phyloP scores from a whole-genome alignment of 73 alveolate species.

The Tetrahymena borealis region DNA sequence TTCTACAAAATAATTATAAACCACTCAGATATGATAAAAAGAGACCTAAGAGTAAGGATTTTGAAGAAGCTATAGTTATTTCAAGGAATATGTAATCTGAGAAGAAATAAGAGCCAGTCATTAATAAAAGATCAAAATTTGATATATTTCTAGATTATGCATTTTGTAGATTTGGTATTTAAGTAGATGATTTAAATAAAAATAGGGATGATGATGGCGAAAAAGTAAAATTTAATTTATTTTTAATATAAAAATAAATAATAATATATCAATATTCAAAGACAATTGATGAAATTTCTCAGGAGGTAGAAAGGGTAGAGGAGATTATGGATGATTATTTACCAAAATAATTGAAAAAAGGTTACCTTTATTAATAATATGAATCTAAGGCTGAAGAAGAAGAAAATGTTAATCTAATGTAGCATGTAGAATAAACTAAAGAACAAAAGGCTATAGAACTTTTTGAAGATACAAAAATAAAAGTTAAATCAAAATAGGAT shows the following conservation, averaged over 20 bases:
- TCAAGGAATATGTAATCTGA: neutral
- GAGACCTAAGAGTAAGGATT: neutral
- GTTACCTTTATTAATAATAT: neutral
- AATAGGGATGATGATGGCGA: neutral
- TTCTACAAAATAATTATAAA: neutral
- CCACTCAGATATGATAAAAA: neutral
- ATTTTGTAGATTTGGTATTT: neutral
- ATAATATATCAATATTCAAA: neutral
- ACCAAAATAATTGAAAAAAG: neutral
- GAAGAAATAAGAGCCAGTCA: neutral
- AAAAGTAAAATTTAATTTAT: neutral
- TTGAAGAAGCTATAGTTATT: neutral
- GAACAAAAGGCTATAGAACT: neutral
- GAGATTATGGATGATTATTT: neutral
- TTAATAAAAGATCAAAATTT: neutral
- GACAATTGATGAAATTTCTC: neutral
- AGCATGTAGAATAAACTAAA: neutral
- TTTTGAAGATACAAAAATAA: neutral
- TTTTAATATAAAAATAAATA: neutral
- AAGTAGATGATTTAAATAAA: neutral
- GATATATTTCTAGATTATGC: neutral
- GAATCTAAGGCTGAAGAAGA: neutral
- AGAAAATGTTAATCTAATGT: neutral
- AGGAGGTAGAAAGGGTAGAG: neutral
- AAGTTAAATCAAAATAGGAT: neutral